Base-by-base conservation (phyloP, 1,284 basidiomycete species). In the Ustilago loliicola region DNA sequence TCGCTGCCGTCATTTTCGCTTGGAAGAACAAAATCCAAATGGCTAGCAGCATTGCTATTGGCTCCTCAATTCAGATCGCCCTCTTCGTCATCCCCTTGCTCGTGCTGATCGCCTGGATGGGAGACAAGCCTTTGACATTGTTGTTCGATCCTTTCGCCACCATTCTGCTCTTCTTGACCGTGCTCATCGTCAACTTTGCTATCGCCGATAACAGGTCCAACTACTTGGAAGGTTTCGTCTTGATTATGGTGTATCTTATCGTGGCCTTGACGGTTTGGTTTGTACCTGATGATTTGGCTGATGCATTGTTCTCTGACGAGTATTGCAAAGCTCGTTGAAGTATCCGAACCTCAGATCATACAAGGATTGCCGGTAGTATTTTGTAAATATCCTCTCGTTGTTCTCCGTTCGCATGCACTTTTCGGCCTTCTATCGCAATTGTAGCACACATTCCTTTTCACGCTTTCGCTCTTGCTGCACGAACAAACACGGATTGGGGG, bases 1-100 rank as follows among this genome's bases (percentile, higher is more conserved):
- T 76, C 48, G 78, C 80, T 2, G 82, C 82, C 29, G 80, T 83
- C 36, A 77, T 75, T 25, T 79, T 78, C 50, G 75, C 82, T 10
- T 74, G 72, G 70, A 80, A 82, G 72, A 80, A 82, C 76, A 82
- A 82, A 59, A 79, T 83, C 55, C 79, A 83, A 51, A 70, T 83
- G 52, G 74, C 79, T 1, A 75, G 72, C 54, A 74, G 72, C 27
- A 80, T 83, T 19, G 82, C 82, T 3, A 81, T 83, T 27, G 82
- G 82, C 54, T 75, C 72, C 1, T 81, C 79, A 1, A 83, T 83
- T 61, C 82, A 83, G 65, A 83, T 83, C 34, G 74, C 80, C 1
- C 70, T 82, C 27, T 83, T 83, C 50, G 82, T 83, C 17, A 73
- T 83, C 29, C 82, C 82, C 5, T 54, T 83, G 47, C 65, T 83